Conservation (phyloP, 23 red algal genomes). For the Gracilaria vermiculophylla region DNA sequence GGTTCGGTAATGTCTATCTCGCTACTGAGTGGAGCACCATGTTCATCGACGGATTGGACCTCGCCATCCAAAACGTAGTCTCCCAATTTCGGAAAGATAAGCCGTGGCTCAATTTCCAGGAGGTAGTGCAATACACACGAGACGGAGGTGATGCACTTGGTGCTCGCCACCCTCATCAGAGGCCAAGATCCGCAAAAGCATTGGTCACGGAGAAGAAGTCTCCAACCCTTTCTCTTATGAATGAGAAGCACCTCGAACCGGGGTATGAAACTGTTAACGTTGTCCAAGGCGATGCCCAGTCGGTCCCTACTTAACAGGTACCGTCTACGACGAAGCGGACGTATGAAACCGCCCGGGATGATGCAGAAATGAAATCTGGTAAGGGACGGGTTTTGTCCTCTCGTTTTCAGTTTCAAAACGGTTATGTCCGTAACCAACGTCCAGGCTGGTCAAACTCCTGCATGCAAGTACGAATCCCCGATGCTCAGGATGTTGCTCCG, state of each 20-base stretch:
- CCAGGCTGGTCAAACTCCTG: too few species aligned
- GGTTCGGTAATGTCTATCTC: conserved; percentile 33
- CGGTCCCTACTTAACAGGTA: not conserved
- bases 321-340: not conserved
- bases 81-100: not conserved
- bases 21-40: not conserved
- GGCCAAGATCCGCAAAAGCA: too few species aligned
- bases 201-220: too few species aligned
- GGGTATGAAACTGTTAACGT: not conserved
- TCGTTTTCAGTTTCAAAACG: too few species aligned
- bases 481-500: too few species aligned
- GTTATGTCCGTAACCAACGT: too few species aligned
- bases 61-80: not conserved
- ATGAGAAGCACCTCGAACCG: not conserved
- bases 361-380: too few species aligned
- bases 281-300: not conserved
- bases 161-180: too few species aligned
- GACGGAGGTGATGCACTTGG: conserved; percentile 5
- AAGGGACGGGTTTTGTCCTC: too few species aligned
- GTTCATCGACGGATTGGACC: conserved; percentile 28
- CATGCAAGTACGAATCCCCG: too few species aligned
- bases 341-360: not conserved
- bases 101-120: not conserved
- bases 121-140: conserved; percentile 11
- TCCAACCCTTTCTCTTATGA: too few species aligned